phyloP scores from a whole-genome alignment of 192 early-diverging fungal species.

The Coemansia sp. region DNA sequence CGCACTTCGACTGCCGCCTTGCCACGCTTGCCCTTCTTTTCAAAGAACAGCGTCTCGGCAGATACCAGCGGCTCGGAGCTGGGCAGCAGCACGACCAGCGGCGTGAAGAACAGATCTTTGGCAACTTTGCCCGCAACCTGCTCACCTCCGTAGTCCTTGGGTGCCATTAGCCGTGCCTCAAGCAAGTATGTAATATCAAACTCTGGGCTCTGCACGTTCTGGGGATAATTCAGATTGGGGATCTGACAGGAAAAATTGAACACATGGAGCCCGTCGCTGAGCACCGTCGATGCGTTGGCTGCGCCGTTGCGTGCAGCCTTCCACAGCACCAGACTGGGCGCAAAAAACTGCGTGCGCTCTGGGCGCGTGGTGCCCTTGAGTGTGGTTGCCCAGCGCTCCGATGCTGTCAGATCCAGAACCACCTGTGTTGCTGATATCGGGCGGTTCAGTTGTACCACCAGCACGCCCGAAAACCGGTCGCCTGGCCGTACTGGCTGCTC shows the following conservation, averaged over 20 bases:
- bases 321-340: slow-evolving; percentile 32
- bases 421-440: slow-evolving; percentile 46
- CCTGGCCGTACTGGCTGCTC: slow-evolving; percentile 48
- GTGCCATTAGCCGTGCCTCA: slow-evolving; percentile 24
- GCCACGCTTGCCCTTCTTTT: slow-evolving; percentile 48
- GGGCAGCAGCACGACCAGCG: slow-evolving; percentile 30
- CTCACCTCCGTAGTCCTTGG: slow-evolving; percentile 29
- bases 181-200: slow-evolving; percentile 36
- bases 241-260: slow-evolving; percentile 52
- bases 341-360: slow-evolving; percentile 22
- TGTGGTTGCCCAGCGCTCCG: slow-evolving; percentile 27
- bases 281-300: slow-evolving; percentile 39
- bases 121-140: slow-evolving; percentile 19
- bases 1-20: slow-evolving; percentile 47
- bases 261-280: slow-evolving; percentile 50
- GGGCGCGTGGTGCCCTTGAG: slow-evolving; percentile 16
- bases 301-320: slow-evolving; percentile 40
- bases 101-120: slow-evolving; percentile 39
- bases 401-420: slow-evolving; percentile 32
- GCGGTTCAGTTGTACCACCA: slow-evolving; percentile 38
- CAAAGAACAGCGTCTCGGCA: slow-evolving; percentile 46
- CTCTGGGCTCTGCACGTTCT: slow-evolving; percentile 28
- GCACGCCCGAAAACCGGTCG: slow-evolving; percentile 48
- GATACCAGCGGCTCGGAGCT: slow-evolving; percentile 16
- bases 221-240: slow-evolving; percentile 53